Evolutionary conservation across 2,329 filamentous ascomycete genomes (phyloP).

Genomic region (Magnaporthiopsis rhizophila): DNA sequence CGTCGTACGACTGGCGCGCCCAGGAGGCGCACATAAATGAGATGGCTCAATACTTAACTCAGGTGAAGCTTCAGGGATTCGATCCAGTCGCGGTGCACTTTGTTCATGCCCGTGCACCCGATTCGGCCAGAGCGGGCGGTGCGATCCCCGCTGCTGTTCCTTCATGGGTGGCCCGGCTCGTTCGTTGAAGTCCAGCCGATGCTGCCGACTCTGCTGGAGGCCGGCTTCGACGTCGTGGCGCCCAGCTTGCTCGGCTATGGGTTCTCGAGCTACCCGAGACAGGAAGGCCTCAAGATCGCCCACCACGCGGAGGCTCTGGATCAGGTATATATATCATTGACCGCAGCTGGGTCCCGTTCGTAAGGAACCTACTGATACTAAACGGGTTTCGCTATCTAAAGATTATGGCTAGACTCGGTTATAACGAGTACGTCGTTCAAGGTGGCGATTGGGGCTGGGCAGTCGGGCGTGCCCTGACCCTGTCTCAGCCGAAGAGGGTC

Average conservation of each 20-base stretch:
- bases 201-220: constrained; percentile 21
- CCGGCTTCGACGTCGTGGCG: constrained; percentile 37
- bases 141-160: constrained; percentile 32
- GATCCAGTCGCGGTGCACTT: constrained; percentile 4
- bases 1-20: not conserved
- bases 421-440: constrained; percentile 24
- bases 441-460: constrained; percentile 22
- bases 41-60: not conserved
- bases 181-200: constrained; percentile 30
- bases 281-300: constrained; percentile 22
- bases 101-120: not conserved
- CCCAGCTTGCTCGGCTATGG: constrained; percentile 36
- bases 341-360: too few species aligned
- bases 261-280: constrained; percentile 27
- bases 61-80: not conserved
- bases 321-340: constrained; percentile 6
- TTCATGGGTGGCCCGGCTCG: constrained; percentile 35
- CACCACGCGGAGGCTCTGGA: constrained; percentile 25
- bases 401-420: constrained; percentile 28
- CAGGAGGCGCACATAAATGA: not conserved
- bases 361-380: too few species aligned
- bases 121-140: not conserved
- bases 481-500: constrained; percentile 7
- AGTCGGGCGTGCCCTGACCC: constrained; percentile 10
- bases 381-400: too few species aligned